phyloP scores from a whole-genome alignment of 148 eudicot species.

The Silene conica region DNA sequence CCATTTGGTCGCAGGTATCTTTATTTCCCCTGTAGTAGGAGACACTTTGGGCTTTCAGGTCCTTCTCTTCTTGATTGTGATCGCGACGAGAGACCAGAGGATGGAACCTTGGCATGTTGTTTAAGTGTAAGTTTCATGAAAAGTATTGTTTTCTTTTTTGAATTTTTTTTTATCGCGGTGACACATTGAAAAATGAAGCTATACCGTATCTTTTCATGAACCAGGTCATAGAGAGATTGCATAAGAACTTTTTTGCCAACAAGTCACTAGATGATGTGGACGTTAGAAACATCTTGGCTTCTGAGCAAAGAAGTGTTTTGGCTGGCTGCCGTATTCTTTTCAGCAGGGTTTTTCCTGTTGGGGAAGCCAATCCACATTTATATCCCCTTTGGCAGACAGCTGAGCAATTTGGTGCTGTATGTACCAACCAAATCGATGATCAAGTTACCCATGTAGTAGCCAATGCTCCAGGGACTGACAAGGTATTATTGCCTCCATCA shows the following conservation, averaged over 20 bases:
- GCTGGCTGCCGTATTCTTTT: conserved; percentile 79
- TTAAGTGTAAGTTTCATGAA: conserved; percentile 55
- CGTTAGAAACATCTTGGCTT: conserved; percentile 88
- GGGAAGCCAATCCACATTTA: conserved; percentile 78
- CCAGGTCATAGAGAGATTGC: conserved; percentile 91
- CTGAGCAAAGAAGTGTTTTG: conserved; percentile 81
- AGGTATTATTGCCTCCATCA: conserved; percentile 41
- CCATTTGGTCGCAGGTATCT: conserved; percentile 56
- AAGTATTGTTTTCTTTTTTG: background rate
- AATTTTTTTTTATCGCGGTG: background rate
- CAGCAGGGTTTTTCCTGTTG: conserved; percentile 89
- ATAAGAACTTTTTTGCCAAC: conserved; percentile 64
- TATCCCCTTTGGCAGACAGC: conserved; percentile 97
- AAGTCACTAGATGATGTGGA: conserved; percentile 74
- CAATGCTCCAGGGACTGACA: conserved; percentile 81
- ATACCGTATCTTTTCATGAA: conserved; percentile 12
- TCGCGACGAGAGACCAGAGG: conserved; percentile 94
- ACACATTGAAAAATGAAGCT: conserved; percentile 1
- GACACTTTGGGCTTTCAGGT: conserved; percentile 95
- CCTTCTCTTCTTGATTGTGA: conserved; percentile 98
- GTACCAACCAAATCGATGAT: conserved; percentile 83
- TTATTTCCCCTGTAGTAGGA: conserved; percentile 92
- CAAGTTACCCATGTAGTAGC: conserved; percentile 97
- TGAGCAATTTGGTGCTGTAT: conserved; percentile 96
- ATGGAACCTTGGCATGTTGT: conserved; percentile 85